Evolutionary conservation across 2,329 filamentous ascomycete genomes (phyloP), one percentile per base, ranked within the genome.

Genomic region (Podosphaera fusca): DNA sequence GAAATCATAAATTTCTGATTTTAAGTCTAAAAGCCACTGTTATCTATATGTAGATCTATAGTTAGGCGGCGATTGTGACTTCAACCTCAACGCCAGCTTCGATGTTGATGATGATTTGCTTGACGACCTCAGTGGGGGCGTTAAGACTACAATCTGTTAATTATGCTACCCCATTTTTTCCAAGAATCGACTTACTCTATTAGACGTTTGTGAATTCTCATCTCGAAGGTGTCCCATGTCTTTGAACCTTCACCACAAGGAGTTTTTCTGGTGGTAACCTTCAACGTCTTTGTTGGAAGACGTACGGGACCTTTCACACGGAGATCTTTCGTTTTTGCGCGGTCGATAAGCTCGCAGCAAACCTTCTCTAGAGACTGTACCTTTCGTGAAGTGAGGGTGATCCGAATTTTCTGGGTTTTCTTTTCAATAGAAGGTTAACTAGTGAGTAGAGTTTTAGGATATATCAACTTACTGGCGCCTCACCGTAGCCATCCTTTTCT

Each of bases 191-290:
- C 81, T 68, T 72, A 86, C 81, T 95, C 89, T 71, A 95, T 95
- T 70, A 95, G 80, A 68, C 89, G 85, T 85, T 95, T 95, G 82
- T 95, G 88, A 73, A 95, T 94, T 77, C 90, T 85, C 88, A 98
- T 94, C 84, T 98, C 90, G 75, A 79, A 98, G 74, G 80, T 83
- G 74, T 96, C 92, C 92, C 92, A 98, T 71, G 92, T 98, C 87
- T 98, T 98, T 75, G 85, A 94, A 77, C 92, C 92, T 82, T 98
- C 92, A 85, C 92, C 92, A 77, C 86, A 92, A 73, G 92, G 92
- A 64, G 92, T 96, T 85, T 98, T 98, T 71, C 92, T 85, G 79
- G 92, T 67, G 58, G 65, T 67, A 54, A 68, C 60, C 80, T 92
- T 87, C 70, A 96, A 81, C 73, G 81, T 87, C 84, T 95, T 95